Evolutionary conservation across 1,139 yeast species (phyloP), one percentile per base, ranked within the genome.

Genomic region (Casaregolazyma lundiana): DNA sequence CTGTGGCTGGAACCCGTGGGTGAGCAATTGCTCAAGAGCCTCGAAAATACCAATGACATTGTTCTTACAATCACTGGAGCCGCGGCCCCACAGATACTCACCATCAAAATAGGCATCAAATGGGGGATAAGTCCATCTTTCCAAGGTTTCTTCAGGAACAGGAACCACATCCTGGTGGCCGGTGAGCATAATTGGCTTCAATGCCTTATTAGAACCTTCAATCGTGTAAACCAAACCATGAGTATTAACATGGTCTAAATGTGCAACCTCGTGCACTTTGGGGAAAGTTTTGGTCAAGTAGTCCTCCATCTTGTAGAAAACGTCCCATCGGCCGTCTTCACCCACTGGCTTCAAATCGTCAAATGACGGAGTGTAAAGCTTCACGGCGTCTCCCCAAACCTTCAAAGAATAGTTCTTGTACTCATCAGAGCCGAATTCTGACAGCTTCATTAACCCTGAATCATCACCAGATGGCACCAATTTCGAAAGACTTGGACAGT

Each of bases 151-250:
- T 22, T 64, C 61, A 57, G 80, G 84, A n/a, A 85, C 84, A 0
- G 95, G 95, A 8, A 86, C 95, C 8, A 81, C 85, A 60, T 86
- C 95, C 61, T 80, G 87, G 63, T 86, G 96, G 2, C 90, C 90
- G 65, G 81, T 75, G 42, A 85, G 66, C 65, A 86, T 59, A 20
- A 81, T 52, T 4, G 95, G 95, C 61, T 80, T 78, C 56, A 82
- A 69, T 2, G 57, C 50, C 4, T 62, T 38, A 50, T 80, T 66
- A 0, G 76, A 59, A 9, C 95, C 95, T 53, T 76, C 65, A 80
- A 86, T 80, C 29, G 81, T 75, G 62, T 73, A 77, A 18, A 86
- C 73, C 52, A 86, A 67, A 0, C 89, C 92, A 52, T 81, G 76
- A 41, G 80, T 75, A 59, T 85, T 85, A 48, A 84, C 78, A 35